Conservation (phyloP, 176 grass and related monocot genomes). For the Juncus effusus region DNA sequence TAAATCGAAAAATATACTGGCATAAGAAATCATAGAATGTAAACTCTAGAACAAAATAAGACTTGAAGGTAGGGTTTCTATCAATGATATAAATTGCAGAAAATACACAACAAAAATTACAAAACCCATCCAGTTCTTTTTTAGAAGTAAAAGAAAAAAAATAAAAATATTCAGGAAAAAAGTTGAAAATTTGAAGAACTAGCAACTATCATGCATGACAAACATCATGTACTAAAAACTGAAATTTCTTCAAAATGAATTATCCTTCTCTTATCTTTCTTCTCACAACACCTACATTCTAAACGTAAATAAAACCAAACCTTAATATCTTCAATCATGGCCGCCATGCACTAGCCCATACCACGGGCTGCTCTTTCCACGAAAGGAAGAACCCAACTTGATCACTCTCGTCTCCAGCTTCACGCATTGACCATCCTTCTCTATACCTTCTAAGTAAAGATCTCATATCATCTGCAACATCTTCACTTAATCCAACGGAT, state of each 20-base stretch:
- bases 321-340: conserved; percentile 44
- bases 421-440: conserved; percentile 90
- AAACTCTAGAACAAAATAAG: too few relatives aligned
- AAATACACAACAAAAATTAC: conserved; percentile 21
- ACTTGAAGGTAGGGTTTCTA: neutral
- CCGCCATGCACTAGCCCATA: conserved; percentile 94
- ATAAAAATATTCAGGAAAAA: conserved; percentile 16
- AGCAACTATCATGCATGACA: conserved; percentile 29
- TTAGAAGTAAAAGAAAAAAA: conserved; percentile 16
- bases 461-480: conserved; percentile 83
- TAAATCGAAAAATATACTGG: too few relatives aligned
- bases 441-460: conserved; percentile 79
- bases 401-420: conserved; percentile 40
- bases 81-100: conserved; percentile 30
- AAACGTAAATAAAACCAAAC: neutral
- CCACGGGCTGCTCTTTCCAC: conserved; percentile 93
- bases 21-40: too few relatives aligned
- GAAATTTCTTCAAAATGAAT: conserved; percentile 14
- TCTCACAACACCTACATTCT: conserved; percentile 26
- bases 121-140: conserved; percentile 19
- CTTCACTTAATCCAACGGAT: conserved; percentile 76
- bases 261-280: conserved; percentile 20
- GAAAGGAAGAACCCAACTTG: conserved; percentile 67
- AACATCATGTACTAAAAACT: conserved; percentile 27
- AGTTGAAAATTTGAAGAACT: conserved; percentile 17